Evolutionary conservation across 2,329 filamentous ascomycete species (phyloP).

Genomic region (Chaetothyriales sp.): DNA sequence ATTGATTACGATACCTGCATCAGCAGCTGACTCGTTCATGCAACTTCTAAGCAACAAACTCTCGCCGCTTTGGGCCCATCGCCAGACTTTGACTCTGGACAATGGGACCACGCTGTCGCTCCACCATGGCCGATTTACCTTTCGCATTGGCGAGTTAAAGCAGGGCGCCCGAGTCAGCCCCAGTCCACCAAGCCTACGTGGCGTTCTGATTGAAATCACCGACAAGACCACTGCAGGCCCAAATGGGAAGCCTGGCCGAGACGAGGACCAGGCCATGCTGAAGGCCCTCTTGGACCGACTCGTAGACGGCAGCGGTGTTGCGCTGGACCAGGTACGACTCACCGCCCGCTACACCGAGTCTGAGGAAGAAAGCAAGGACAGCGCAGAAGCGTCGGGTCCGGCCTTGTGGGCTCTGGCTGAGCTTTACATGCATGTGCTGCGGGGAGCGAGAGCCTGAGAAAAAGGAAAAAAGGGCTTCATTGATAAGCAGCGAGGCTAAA

Average conservation of each 20-base stretch:
- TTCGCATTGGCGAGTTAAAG: conserved; percentile 16
- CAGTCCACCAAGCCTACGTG: conserved; percentile 8
- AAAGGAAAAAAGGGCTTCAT: background rate
- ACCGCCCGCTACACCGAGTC: conserved; percentile 6
- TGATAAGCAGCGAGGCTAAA: background rate
- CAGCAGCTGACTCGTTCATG: conserved; percentile 10
- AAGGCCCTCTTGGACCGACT: conserved; percentile 8
- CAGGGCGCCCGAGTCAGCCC: conserved; percentile 7
- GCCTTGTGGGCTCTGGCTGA: conserved; percentile 9
- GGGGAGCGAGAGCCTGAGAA: conserved; percentile 4
- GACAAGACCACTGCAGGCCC: background rate
- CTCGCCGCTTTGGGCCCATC: conserved; percentile 14
- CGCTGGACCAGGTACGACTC: conserved; percentile 4
- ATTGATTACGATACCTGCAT: conserved; percentile 12
- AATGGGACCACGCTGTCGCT: conserved; percentile 12
- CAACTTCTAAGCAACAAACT: conserved; percentile 14
- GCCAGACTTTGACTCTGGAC: conserved; percentile 13
- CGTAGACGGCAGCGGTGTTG: conserved; percentile 8
- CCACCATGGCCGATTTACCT: conserved; percentile 5
- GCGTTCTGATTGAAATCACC: conserved; percentile 11
- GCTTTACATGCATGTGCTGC: conserved; percentile 13
- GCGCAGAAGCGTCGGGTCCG: background rate
- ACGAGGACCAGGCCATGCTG: conserved; percentile 10
- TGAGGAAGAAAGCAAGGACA: conserved; percentile 1
- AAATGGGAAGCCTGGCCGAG: background rate